Percentiles rank a stretch among this genome's conserved stretches.
Conservation (phyloP, 2,329 filamentous ascomycete species). For the Epichloe elymi region DNA sequence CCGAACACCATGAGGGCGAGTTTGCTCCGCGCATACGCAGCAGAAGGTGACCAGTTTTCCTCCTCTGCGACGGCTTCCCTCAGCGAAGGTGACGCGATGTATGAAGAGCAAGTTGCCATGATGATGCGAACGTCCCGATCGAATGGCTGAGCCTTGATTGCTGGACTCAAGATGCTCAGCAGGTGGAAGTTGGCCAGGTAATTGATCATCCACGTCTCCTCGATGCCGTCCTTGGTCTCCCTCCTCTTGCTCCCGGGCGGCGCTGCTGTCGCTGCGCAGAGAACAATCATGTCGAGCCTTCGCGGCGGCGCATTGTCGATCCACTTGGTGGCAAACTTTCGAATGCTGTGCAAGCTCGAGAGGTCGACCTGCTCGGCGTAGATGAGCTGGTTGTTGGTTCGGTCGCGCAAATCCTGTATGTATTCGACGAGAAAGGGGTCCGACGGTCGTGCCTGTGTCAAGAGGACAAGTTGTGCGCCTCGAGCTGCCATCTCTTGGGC, state of each 20-base stretch:
- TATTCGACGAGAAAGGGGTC: conserved; percentile 89
- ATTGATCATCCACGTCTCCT: conserved; percentile 88
- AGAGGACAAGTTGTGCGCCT: conserved; percentile 81
- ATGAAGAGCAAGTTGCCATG: conserved; percentile 75
- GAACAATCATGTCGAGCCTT: conserved; percentile 77
- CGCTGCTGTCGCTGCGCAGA: conserved; percentile 71
- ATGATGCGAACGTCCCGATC: conserved; percentile 88
- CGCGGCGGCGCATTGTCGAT: conserved; percentile 88
- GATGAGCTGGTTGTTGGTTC: conserved; percentile 72
- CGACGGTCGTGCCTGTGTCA: conserved; percentile 67
- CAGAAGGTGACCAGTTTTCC: conserved; percentile 37
- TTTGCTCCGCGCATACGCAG: conserved; percentile 52
- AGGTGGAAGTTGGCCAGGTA: conserved; percentile 94
- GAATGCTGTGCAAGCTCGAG: conserved; percentile 74
- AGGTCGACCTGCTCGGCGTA: conserved; percentile 94
- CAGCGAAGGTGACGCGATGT: conserved; percentile 63
- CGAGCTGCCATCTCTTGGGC: conserved; percentile 62
- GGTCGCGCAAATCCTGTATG: conserved; percentile 71
- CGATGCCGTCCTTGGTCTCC: conserved; percentile 65
- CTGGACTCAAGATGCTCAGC: conserved; percentile 79
- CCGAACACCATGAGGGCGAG: conserved; percentile 84
- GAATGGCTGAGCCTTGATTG: conserved; percentile 78
- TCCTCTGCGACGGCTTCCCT: conserved; percentile 36
- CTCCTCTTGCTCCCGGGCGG: conserved; percentile 47
- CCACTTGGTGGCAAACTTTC: conserved; percentile 92